Percentiles rank a stretch among this genome's conserved stretches.
Conservation (phyloP, 768 basidiomycete genomes). For the Vararia minispora region DNA sequence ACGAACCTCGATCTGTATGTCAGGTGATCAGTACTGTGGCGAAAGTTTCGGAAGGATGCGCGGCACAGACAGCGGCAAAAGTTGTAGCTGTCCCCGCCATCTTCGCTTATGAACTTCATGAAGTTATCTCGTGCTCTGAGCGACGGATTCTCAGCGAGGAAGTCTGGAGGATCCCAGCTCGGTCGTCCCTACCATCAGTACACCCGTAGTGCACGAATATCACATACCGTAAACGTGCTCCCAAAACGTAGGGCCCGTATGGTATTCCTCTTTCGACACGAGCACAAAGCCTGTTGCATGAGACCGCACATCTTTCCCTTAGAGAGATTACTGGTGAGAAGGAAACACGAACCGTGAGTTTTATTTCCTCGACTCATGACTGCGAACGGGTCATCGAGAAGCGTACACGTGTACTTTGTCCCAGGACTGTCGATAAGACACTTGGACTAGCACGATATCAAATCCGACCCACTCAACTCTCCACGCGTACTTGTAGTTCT, state of each 20-base stretch:
- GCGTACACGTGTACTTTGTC: conserved; percentile 45
- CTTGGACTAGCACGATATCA: neutral
- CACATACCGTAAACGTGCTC: conserved; percentile 45
- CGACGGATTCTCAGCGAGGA: neutral
- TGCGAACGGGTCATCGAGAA: conserved; percentile 41
- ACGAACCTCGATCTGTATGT: conserved; percentile 3
- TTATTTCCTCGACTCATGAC: conserved; percentile 42
- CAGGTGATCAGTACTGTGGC: neutral
- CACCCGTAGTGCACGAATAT: neutral
- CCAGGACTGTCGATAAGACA: conserved; percentile 26
- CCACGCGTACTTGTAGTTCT: conserved; percentile 32
- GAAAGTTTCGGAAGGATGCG: neutral
- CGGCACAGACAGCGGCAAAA: conserved; percentile 6
- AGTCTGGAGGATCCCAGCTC: no score
- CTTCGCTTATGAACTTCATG: neutral
- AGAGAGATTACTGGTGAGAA: neutral
- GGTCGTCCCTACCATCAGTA: neutral
- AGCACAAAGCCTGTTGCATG: conserved; percentile 46
- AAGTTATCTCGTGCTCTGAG: neutral
- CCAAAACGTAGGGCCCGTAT: conserved; percentile 69
- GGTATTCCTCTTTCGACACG: conserved; percentile 59
- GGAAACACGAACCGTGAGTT: conserved; percentile 31
- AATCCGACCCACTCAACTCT: conserved; percentile 31
- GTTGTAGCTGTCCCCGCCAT: conserved; percentile 4
- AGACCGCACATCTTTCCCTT: neutral